These are phyloP conservation scores for Geranium rotundifolium DNA, from an alignment of 345 rosid genomes.

Conservation along the genomic window DNA sequence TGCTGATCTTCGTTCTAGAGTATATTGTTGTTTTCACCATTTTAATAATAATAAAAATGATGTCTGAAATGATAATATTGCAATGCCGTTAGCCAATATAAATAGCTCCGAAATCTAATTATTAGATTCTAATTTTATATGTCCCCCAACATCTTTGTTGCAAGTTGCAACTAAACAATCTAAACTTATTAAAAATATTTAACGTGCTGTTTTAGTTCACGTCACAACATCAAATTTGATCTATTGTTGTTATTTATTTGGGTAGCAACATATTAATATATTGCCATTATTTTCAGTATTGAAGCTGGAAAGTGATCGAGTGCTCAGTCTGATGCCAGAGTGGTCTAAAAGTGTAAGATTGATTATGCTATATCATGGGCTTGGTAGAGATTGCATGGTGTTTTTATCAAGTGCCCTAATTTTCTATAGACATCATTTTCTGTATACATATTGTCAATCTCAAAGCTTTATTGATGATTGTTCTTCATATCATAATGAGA, in stretches of 20 bases:
- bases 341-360: conserved; percentile 80
- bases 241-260: not conserved
- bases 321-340: conserved; percentile 55
- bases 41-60: not conserved
- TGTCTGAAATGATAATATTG: not conserved
- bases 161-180: too few relatives aligned
- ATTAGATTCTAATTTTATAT: too few relatives aligned
- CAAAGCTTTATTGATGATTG: too few relatives aligned
- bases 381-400: not conserved
- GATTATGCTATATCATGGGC: not conserved
- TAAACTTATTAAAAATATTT: too few relatives aligned
- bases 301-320: conserved; percentile 45
- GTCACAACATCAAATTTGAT: not conserved
- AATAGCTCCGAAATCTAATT: too few relatives aligned
- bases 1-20: not conserved
- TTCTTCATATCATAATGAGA: too few relatives aligned
- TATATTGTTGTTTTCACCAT: not conserved
- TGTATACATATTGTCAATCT: too few relatives aligned
- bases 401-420: not conserved
- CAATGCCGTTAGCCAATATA: not conserved
- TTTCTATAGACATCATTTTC: too few relatives aligned
- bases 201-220: not conserved
- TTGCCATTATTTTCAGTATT: conserved; percentile 22
- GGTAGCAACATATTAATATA: not conserved
- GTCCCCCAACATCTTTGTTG: too few relatives aligned